These are phyloP conservation scores for Magnaporthales sp. DNA, from an alignment of 2,329 filamentous ascomycete genomes.

Conservation along the genomic window DNA sequence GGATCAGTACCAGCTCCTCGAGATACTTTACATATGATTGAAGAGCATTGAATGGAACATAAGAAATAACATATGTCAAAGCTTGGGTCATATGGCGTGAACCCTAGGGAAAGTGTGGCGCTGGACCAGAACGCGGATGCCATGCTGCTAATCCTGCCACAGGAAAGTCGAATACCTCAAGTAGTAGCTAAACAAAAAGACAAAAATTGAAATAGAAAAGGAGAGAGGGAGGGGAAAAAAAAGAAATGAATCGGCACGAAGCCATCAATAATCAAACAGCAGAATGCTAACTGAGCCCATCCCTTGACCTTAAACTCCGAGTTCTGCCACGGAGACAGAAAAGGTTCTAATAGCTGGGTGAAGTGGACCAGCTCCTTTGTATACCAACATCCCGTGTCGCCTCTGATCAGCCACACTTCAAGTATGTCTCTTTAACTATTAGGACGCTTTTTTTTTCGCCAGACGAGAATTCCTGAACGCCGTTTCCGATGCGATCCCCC, in stretches of 20 bases:
- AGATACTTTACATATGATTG: background rate
- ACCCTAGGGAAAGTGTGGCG: background rate
- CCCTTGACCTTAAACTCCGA: background rate
- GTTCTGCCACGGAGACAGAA: background rate
- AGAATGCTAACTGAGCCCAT: background rate
- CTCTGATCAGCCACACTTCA: background rate
- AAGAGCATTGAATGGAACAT: background rate
- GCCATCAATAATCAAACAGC: background rate
- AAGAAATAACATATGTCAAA: background rate
- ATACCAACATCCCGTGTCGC: background rate
- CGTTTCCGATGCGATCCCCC: background rate
- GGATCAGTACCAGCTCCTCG: background rate
- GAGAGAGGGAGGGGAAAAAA: background rate
- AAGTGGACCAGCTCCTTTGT: background rate
- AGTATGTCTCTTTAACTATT: background rate
- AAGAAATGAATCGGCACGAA: background rate
- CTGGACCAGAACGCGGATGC: background rate
- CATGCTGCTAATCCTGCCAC: background rate
- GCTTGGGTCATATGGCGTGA: background rate
- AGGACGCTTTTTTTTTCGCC: background rate
- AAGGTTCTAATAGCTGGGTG: background rate
- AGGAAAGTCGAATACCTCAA: background rate
- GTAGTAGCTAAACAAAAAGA: background rate
- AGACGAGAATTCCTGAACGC: background rate
- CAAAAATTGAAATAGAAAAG: slow-evolving; percentile 4